Evolutionary conservation across 768 basidiomycete genomes (phyloP), one percentile per base, ranked within the genome.

Genomic region (Coprinellus aureogranulatus): DNA sequence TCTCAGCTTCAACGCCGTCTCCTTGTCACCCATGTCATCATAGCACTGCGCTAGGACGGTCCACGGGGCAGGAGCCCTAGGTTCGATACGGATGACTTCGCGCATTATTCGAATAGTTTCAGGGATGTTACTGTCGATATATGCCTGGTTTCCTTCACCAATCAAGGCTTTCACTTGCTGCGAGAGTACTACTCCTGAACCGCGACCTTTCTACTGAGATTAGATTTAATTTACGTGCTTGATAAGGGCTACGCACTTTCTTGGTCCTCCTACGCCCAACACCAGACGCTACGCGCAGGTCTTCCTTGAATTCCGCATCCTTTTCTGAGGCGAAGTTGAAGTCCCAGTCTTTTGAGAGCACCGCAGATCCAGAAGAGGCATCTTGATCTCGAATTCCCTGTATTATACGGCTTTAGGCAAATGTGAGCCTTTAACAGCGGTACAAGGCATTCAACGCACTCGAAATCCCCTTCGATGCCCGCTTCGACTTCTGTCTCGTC

Each of bases 61-160:
- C 95, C 95, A 99, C 1, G 94, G 90, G 2, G 84, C 73, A 0
- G 81, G 77, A 1, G 93, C 89, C 18, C 90, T 84, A 2, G 95
- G 93, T 68, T 99, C 96, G 55, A 94, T 92, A 9, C 92, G 85
- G 54, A 99, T 93, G 62, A 97, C 91, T 67, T 98, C 93, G 67
- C 89, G 87, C 83, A 94, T 90, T 25, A 88, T 80, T 20, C 85
- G 82, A 34, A 93, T 85, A 1, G 93, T 88, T 62, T 88, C 80
- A 2, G 77, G 72, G 9, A 86, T 73, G 55, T 92, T 72, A 59
- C 76, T 82, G 64, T 88, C 84, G 50, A 95, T 83, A 69, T 92
- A 97, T 2, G 89, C 89, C 65, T 90, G 85, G 67, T 94, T 95
- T 22, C 91, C 95, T 54, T 89, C 85, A 26, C 93, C 92, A 51